phyloP scores from a whole-genome alignment of 805 yeast genomes.

The Ogataea paradorogensis region DNA sequence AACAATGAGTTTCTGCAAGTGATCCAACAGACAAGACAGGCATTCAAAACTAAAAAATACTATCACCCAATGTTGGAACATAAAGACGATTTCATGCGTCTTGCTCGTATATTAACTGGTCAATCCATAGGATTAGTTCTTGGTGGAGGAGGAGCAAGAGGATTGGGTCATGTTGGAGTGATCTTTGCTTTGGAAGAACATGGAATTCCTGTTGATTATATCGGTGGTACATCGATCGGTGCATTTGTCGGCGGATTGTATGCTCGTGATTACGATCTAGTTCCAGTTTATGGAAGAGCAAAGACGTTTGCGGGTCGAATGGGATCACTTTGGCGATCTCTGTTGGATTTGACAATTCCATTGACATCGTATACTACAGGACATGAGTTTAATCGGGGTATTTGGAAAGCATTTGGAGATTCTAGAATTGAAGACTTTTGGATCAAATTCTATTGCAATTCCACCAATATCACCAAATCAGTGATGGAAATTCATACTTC shows the following conservation, averaged over 20 bases:
- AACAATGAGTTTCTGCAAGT: conserved; percentile 30
- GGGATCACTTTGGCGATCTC: conserved; percentile 80
- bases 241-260: conserved; percentile 94
- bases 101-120: conserved; percentile 87
- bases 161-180: conserved; percentile 88
- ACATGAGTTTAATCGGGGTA: conserved; percentile 93
- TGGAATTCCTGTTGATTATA: conserved; percentile 89
- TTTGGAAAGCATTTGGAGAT: conserved; percentile 96
- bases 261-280: conserved; percentile 87
- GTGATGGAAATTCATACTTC: conserved; percentile 90
- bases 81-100: conserved; percentile 83
- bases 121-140: conserved; percentile 91
- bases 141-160: conserved; percentile 98
- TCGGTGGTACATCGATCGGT: conserved; percentile 97
- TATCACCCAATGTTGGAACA: conserved; percentile 47
- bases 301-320: conserved; percentile 82
- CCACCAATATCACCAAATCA: conserved; percentile 92
- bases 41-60: conserved; percentile 25
- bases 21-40: conserved; percentile 27
- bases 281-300: conserved; percentile 85
- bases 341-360: conserved; percentile 87
- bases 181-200: conserved; percentile 86
- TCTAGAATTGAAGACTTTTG: conserved; percentile 94
- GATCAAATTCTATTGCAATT: conserved; percentile 84
- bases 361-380: conserved; percentile 95